Base-by-base conservation (phyloP, 768 basidiomycete species). In the Tulasnella sp. region DNA sequence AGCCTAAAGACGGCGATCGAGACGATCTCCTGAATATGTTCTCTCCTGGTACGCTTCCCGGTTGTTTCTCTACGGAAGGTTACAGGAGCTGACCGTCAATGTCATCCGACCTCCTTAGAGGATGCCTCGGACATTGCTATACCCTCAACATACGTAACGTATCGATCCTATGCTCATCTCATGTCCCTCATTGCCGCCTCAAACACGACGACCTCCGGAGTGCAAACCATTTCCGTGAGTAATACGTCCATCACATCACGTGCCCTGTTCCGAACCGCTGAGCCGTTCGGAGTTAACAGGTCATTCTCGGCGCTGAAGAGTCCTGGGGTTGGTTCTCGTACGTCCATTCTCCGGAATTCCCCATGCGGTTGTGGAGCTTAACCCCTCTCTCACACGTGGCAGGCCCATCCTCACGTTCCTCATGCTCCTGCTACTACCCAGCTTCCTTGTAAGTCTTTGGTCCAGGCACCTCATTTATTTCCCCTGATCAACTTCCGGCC, bases 261-360 rank as follows among this genome's bases (percentile, higher is more conserved):
- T 91, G 5, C 91, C 93, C 78, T 91, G 91, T 80, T 91, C 91
- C 17, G 88, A 39, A 29, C 71, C 31, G 45, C 40, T 42, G 38
- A 76, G 37, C 45, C 31, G 11, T 29, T 64, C 58, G 58, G 58
- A 25, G 58, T 64, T 64, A 64, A 64, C 58, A 64, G 72, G 76
- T 85, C 38, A 80, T 83, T 14, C 77, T 85, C 31, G 79, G 79
- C 29, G 78, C 81, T 29, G 82, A 83, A 54, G 81, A 82, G 45
- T 78, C 91, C 58, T 96, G 93, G 91, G 93, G 95, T 81, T 96
- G 94, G 93, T 94, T 94, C 81, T 94, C 92, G 93, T 94, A 80
- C 79, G 90, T 52, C 70, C 31, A 45, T 42, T n/a, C 6, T 38
- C 38, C 31, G 8, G 0, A 19, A 38, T 12, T 49, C 19, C 39